Percentiles rank a stretch among this genome's conserved stretches.
phyloP scores from a whole-genome alignment of 1,139 yeast species.

The Fermentozyma sake region DNA sequence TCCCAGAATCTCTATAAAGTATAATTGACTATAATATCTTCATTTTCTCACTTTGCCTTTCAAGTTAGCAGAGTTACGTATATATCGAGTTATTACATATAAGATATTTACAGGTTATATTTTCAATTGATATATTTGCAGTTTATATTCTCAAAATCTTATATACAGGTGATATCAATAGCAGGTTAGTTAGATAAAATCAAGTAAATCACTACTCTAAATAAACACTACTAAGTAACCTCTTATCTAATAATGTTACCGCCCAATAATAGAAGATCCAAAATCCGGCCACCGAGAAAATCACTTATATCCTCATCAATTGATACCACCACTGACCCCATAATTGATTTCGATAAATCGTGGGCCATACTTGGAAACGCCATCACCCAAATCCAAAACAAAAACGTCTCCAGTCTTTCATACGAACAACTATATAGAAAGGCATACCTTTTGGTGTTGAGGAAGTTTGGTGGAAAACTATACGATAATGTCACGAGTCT shows the following conservation, averaged over 20 bases:
- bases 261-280: slow-evolving; percentile 46
- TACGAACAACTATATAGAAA: slow-evolving; percentile 82
- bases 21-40: too few species aligned
- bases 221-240: too few species aligned
- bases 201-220: too few species aligned
- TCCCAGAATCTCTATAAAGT: too few species aligned
- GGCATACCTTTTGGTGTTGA: slow-evolving; percentile 73
- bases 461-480: slow-evolving; percentile 66
- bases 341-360: slow-evolving; percentile 59
- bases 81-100: too few species aligned
- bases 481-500: slow-evolving; percentile 59
- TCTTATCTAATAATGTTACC: slow-evolving; percentile 40
- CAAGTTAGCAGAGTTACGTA: too few species aligned
- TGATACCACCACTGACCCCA: slow-evolving; percentile 15
- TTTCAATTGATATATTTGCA: too few species aligned
- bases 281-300: slow-evolving; percentile 72
- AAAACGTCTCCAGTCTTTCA: slow-evolving; percentile 71
- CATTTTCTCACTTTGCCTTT: too few species aligned
- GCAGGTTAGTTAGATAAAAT: too few species aligned
- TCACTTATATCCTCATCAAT: slow-evolving; percentile 28
- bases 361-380: slow-evolving; percentile 77
- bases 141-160: too few species aligned
- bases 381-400: slow-evolving; percentile 66
- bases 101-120: too few species aligned
- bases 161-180: too few species aligned